Conservation (phyloP, 1,139 yeast species). For the Magnusiomyces paraingens region DNA sequence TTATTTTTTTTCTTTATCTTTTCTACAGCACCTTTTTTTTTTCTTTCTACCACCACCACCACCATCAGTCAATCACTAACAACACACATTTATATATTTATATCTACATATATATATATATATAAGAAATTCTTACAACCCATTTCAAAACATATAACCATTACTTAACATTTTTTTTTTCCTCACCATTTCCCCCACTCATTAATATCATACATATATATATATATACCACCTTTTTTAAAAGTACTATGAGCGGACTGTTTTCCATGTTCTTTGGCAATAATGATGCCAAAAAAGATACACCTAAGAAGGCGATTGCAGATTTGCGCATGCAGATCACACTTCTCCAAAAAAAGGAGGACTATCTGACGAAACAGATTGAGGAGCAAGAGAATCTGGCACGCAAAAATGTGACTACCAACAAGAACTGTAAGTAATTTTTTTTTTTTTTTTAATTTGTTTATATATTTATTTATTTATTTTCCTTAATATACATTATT, state of each 20-base stretch:
- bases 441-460: neutral
- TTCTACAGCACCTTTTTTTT: constrained; percentile 1
- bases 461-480: too few species aligned
- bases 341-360: constrained; percentile 76
- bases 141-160: too few species aligned
- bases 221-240: neutral
- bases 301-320: constrained; percentile 89
- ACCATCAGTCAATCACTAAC: neutral
- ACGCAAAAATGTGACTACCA: constrained; percentile 58
- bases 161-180: too few species aligned
- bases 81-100: neutral
- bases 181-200: too few species aligned
- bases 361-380: constrained; percentile 76
- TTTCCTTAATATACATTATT: too few species aligned
- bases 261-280: constrained; percentile 48
- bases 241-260: constrained; percentile 40
- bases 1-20: neutral
- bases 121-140: too few species aligned
- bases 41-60: neutral
- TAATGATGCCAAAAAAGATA: constrained; percentile 61
- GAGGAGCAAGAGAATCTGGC: constrained; percentile 78
- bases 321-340: constrained; percentile 85
- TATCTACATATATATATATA: too few species aligned
- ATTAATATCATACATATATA: too few species aligned
- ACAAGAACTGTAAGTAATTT: constrained; percentile 45